Evolutionary conservation across 2,329 filamentous ascomycete species (phyloP), one percentile per base, ranked within the genome.

Genomic region (Didymella glomerata): DNA sequence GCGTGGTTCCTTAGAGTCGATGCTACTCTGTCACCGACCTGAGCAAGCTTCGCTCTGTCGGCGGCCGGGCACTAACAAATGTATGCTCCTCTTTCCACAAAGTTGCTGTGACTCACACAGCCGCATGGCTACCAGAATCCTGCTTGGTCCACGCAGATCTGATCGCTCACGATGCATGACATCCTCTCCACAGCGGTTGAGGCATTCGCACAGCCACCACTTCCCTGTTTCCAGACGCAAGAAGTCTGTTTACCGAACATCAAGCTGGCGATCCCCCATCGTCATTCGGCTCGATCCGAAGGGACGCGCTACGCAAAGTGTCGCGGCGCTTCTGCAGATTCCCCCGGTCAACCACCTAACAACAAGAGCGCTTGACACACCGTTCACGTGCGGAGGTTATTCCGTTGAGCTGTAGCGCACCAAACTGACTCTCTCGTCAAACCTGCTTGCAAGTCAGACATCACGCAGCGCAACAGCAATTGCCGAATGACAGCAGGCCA

Each of bases 341-440:
- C 28, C 40, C 30, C 40, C 47, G 24, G 53, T n/a, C 47, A 38
- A 30, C 20, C 7, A n/a, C 25, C 13, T 32, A 32, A 47, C 41
- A 28, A 16, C 41, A 42, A 47, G 48, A 30, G 24, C 41, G 24
- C 9, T 48, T 22, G 40, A 40, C 36, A 45, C n/a, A 27, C 41
- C 20, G 28, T 36, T 36, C 48, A 52, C 36, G 48, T 57, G 44
- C 56, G 56, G 56, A 58, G 45, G 18, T 9, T 25, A 50, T 48
- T 48, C 56, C 56, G 40, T n/a, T 38, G 22, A 49, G 22, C 8
- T 18, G 28, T 30, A 16, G 46, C 40, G 28, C 41, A 36, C 24
- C 24, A 25, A 16, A 36, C 9, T 50, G 18, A 50, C 22, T 46
- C 48, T 46, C 44, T 28, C 9, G 18, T 34, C 25, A 58, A 50